phyloP scores from a whole-genome alignment of 306 rosid genomes.

The Benincasa hispida region DNA sequence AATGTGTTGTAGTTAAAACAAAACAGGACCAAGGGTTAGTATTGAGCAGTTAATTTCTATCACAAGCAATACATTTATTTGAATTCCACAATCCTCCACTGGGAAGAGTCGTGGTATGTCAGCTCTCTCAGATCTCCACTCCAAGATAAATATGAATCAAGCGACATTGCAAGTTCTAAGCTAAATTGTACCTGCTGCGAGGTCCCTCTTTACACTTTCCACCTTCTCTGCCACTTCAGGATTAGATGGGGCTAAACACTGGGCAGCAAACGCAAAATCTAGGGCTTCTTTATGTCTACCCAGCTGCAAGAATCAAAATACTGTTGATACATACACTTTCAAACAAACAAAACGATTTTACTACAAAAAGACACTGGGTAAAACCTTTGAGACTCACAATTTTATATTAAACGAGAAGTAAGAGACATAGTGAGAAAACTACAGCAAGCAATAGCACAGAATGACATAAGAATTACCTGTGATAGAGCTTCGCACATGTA shows the following conservation, averaged over 20 bases:
- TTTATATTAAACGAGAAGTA: not conserved
- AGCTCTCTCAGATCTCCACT: not conserved
- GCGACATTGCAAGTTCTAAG: not conserved
- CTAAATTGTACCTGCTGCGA: constrained; percentile 55
- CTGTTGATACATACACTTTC: not conserved
- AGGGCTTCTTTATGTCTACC: constrained; percentile 79
- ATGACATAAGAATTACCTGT: constrained; percentile 39
- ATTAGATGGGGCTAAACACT: constrained; percentile 50
- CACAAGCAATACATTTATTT: not conserved
- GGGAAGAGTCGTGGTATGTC: not conserved
- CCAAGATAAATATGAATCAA: not conserved
- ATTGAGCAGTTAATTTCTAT: not conserved
- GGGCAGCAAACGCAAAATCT: constrained; percentile 65
- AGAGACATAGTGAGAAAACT: not conserved
- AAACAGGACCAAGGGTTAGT: not conserved
- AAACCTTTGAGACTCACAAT: not conserved
- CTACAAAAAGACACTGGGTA: not conserved
- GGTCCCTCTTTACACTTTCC: constrained; percentile 53
- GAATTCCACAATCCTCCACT: not conserved
- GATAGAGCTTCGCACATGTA: constrained; percentile 82
- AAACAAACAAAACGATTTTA: not conserved
- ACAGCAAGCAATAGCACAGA: constrained; percentile 5
- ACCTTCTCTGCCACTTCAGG: constrained; percentile 59
- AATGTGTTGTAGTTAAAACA: not conserved
- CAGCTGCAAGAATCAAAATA: constrained; percentile 40